Percentiles rank a stretch among this genome's conserved stretches.
phyloP scores from a whole-genome alignment of 2,329 filamentous ascomycete genomes.

The Colletotrichum sansevieriae region DNA sequence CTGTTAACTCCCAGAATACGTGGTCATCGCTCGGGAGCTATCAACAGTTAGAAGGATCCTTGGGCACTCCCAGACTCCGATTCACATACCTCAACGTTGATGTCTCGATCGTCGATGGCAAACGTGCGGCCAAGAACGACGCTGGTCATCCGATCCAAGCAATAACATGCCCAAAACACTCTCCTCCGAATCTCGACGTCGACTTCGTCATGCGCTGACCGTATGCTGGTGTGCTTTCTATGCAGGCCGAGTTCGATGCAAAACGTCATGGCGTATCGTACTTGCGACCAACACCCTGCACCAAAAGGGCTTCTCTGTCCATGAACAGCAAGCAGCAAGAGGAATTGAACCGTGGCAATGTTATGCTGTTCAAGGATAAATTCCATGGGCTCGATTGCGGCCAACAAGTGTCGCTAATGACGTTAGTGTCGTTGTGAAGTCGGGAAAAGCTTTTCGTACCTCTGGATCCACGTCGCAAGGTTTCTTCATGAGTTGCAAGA shows the following conservation, averaged over 20 bases:
- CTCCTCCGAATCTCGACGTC: slow-evolving; percentile 48
- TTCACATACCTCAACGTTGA: slow-evolving; percentile 46
- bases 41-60: background rate
- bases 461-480: slow-evolving; percentile 46
- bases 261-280: slow-evolving; percentile 48
- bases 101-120: slow-evolving; percentile 51
- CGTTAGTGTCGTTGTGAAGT: background rate
- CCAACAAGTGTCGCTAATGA: slow-evolving; percentile 45
- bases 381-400: slow-evolving; percentile 50
- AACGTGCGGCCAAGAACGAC: slow-evolving; percentile 51
- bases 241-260: slow-evolving; percentile 52
- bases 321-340: slow-evolving; percentile 51
- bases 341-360: slow-evolving; percentile 49
- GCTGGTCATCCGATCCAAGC: slow-evolving; percentile 51
- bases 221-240: slow-evolving; percentile 34
- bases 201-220: slow-evolving; percentile 12
- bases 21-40: slow-evolving; percentile 45
- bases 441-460: background rate
- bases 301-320: slow-evolving; percentile 52
- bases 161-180: slow-evolving; percentile 53
- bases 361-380: slow-evolving; percentile 51
- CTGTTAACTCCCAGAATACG: slow-evolving; percentile 44
- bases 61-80: too few species aligned
- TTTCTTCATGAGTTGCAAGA: slow-evolving; percentile 46
- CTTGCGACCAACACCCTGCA: slow-evolving; percentile 51